These are phyloP conservation scores for Aspergillus olivimuriae DNA, from an alignment of 495 filamentous ascomycete species.

Conservation along the genomic window DNA sequence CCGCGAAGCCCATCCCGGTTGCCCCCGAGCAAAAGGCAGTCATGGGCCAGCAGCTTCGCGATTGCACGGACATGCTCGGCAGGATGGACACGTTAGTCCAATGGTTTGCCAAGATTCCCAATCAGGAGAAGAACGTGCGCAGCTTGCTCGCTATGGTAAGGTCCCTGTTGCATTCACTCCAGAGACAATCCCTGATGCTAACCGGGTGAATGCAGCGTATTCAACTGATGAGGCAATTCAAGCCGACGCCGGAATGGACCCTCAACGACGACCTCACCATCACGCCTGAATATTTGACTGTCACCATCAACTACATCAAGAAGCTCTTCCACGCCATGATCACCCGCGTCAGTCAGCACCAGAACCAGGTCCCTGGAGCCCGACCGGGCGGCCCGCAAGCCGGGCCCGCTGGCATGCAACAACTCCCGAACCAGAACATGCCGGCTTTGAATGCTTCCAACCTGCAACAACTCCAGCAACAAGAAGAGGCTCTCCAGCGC, in stretches of 20 bases:
- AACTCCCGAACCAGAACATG: conserved; percentile 24
- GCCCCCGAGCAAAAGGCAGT: conserved; percentile 35
- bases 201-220: conserved; percentile 41
- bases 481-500: conserved; percentile 38
- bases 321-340: conserved; percentile 39
- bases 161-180: conserved; percentile 6
- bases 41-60: conserved; percentile 44
- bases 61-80: conserved; percentile 32
- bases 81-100: conserved; percentile 39
- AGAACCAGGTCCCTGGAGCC: conserved; percentile 20
- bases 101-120: conserved; percentile 28
- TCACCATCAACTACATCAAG: conserved; percentile 39
- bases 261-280: conserved; percentile 55
- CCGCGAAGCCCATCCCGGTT: conserved; percentile 24
- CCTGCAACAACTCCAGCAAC: conserved; percentile 50
- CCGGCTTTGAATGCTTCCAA: conserved; percentile 59
- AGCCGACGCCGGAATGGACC: conserved; percentile 41
- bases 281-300: conserved; percentile 46
- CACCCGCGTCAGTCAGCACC: conserved; percentile 29
- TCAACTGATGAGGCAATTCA: conserved; percentile 54
- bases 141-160: conserved; percentile 41
- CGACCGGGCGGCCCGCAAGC: conserved; percentile 22
- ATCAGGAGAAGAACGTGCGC: conserved; percentile 37
- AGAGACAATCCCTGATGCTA: neutral
- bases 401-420: conserved; percentile 16